Evolutionary conservation across 371 early-diverging fungal species (phyloP).

Genomic region (Apophysomyces variabilis): DNA sequence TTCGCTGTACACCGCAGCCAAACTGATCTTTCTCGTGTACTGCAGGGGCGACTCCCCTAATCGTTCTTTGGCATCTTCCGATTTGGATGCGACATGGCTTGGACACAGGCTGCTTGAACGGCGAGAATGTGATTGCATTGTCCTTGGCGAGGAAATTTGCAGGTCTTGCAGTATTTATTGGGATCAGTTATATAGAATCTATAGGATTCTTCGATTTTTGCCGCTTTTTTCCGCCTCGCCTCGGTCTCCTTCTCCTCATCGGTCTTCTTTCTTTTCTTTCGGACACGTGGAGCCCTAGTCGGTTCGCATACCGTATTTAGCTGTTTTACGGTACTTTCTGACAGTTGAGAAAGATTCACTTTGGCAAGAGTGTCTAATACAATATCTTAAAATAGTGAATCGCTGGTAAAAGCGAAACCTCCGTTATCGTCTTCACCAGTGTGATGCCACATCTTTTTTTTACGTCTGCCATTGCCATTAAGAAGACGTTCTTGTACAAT

Average conservation of each 20-base stretch:
- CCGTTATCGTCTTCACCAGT: not conserved
- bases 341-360: not conserved
- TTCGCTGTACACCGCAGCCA: too few species aligned
- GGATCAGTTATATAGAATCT: not conserved
- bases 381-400: not conserved
- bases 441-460: not conserved
- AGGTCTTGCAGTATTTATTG: not conserved
- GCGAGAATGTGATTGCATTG: too few species aligned
- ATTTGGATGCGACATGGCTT: too few species aligned
- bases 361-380: not conserved
- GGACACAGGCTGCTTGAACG: too few species aligned
- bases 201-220: not conserved
- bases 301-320: not conserved
- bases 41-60: too few species aligned
- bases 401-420: not conserved
- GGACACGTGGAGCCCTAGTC: not conserved
- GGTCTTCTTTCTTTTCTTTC: not conserved
- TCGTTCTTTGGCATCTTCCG: too few species aligned
- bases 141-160: not conserved
- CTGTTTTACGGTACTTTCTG: too few species aligned
- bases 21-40: too few species aligned
- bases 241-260: not conserved
- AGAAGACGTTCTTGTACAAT: not conserved
- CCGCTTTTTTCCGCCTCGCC: not conserved
- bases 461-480: too few species aligned